Evolutionary conservation across 306 rosid species (phyloP).

Genomic region (Prunus mongolica): DNA sequence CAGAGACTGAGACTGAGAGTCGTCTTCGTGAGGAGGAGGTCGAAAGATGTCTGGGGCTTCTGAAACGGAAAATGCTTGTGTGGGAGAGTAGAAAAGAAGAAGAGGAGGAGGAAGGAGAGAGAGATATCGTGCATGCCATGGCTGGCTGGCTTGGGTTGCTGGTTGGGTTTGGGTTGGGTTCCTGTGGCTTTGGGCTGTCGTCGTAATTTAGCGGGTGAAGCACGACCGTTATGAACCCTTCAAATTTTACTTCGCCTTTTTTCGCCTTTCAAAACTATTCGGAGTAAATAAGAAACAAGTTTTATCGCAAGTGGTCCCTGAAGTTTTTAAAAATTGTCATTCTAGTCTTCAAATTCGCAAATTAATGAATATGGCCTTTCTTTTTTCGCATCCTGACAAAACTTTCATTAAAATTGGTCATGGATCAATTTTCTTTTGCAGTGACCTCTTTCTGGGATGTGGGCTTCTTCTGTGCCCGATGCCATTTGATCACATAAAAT

Average conservation of each 20-base stretch:
- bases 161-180: background rate
- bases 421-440: too few species aligned
- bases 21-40: slow-evolving; percentile 14
- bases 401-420: too few species aligned
- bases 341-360: too few species aligned
- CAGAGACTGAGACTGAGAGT: slow-evolving; percentile 42
- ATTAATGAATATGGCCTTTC: too few species aligned
- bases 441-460: too few species aligned
- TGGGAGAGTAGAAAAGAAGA: slow-evolving; percentile 24
- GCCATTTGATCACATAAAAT: too few species aligned
- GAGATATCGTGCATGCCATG: slow-evolving; percentile 51
- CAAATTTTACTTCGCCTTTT: background rate
- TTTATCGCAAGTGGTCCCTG: too few species aligned
- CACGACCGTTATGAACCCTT: slow-evolving; percentile 33
- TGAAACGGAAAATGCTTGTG: slow-evolving; percentile 16
- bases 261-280: background rate
- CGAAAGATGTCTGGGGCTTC: background rate
- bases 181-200: slow-evolving; percentile 43
- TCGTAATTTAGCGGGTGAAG: slow-evolving; percentile 23
- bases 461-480: too few species aligned
- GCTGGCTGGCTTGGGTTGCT: slow-evolving; percentile 1
- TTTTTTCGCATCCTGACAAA: too few species aligned
- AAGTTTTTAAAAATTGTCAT: too few species aligned
- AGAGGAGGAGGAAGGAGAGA: slow-evolving; percentile 28
- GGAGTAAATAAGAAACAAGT: background rate